These are phyloP conservation scores for Lachnum nothofagi DNA, from an alignment of 2,329 filamentous ascomycete species.

Conservation along the genomic window DNA sequence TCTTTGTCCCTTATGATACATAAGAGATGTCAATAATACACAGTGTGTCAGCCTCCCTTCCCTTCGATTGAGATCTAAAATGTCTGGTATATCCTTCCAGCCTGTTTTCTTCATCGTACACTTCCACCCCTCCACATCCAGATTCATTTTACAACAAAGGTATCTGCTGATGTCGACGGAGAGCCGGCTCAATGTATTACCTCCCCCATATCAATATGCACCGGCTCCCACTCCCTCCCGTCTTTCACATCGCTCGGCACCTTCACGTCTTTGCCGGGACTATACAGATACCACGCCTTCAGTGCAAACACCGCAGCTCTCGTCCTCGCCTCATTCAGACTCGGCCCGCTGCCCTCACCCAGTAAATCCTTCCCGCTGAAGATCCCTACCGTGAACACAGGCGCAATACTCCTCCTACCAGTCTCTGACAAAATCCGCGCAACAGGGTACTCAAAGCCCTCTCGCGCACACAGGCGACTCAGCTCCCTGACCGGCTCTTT, in stretches of 20 bases:
- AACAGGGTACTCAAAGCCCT: constrained; percentile 82
- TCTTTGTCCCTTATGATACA: background rate
- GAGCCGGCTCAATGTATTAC: constrained; percentile 36
- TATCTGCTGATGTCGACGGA: background rate
- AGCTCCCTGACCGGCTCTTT: constrained; percentile 78
- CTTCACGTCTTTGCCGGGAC: constrained; percentile 46
- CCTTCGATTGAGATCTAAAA: no score
- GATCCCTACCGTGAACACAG: constrained; percentile 90
- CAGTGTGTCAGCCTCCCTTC: background rate
- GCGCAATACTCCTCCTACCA: constrained; percentile 74
- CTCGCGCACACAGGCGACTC: constrained; percentile 73
- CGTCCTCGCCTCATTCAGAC: constrained; percentile 69
- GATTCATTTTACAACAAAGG: background rate
- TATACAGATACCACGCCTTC: constrained; percentile 96
- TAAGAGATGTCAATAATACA: no score
- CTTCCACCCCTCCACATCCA: background rate
- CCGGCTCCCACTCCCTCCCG: constrained; percentile 45
- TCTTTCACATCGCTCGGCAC: constrained; percentile 45
- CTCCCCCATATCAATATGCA: constrained; percentile 53
- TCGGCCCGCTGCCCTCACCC: constrained; percentile 80
- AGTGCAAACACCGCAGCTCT: constrained; percentile 79
- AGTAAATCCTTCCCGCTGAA: constrained; percentile 88
- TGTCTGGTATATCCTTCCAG: background rate
- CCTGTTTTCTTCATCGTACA: background rate
- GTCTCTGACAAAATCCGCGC: constrained; percentile 88